Evolutionary conservation across 2,329 filamentous ascomycete species (phyloP), one percentile per base, ranked within the genome.

Genomic region (Helminthosporium solani): DNA sequence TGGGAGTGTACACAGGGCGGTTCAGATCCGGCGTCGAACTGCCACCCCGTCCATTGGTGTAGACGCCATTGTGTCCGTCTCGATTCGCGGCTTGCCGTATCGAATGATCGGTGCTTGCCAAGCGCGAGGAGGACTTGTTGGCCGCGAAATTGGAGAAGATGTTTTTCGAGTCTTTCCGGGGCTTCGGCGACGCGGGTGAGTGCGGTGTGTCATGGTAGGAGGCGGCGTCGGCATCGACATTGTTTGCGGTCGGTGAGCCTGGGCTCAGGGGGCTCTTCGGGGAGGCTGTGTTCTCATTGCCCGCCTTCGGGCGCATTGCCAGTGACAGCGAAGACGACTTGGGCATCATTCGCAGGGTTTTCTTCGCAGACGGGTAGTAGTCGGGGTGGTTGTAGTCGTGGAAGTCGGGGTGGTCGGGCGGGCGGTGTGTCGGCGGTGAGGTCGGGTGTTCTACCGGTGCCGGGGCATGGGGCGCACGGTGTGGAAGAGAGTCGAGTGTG

Each of bases 121-220:
- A 49, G 34, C 73, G 73, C 34, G 67, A 73, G 5, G 74, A 73
- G 21, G 75, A 76, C 48, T 75, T 77, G 5, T 71, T 69, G 9
- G 73, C 73, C 45, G 73, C 70, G 47, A 76, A 71, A 52, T 78
- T 78, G 34, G 72, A 68, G 53, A 78, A 78, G 51, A 78, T 76
- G 53, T 57, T 64, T 40, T 68, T 64, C 9, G 71, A 61, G 40
- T 73, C 70, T 54, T 71, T 70, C 40, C 64, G 64, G 39, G 56
- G 58, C 44, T 65, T 68, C 7, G 66, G 63, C 2, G 67, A 67
- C 16, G 66, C 58, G 3, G 67, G 66, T 21, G 65, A 66, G 33
- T 63, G 59, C 19, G 66, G 63, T 47, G 60, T 54, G 40, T 58
- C 58, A 37, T 63, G 60, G 40, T 62, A 67, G 14, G 65, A 48